Evolutionary conservation across 73 alveolate species (phyloP).

Genomic region (Tetrahymena thermophila): DNA sequence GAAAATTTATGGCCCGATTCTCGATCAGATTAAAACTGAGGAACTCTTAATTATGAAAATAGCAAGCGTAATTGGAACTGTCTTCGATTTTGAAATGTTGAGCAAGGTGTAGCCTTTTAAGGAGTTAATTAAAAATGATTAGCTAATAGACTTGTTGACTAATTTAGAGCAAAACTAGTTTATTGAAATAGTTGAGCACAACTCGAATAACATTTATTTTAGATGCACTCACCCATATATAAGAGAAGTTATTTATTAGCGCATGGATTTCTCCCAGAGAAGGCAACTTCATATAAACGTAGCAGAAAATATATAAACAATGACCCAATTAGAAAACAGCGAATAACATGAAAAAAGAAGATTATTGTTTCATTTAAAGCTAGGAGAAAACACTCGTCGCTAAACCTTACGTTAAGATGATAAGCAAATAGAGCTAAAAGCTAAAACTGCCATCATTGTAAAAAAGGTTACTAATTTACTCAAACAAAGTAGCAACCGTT

Average conservation of each 20-base stretch:
- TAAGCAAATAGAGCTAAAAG: background rate
- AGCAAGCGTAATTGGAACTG: background rate
- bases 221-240: background rate
- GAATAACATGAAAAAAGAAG: background rate
- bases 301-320: background rate
- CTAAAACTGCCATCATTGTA: background rate
- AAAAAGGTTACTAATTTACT: background rate
- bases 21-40: background rate
- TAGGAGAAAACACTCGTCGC: background rate
- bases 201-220: background rate
- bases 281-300: background rate
- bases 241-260: conserved; percentile 1
- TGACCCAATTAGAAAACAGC: background rate
- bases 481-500: background rate
- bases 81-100: background rate
- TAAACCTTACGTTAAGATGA: background rate
- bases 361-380: background rate
- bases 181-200: conserved; percentile 2
- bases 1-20: background rate
- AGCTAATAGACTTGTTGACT: background rate
- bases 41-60: background rate
- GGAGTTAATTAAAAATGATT: background rate
- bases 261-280: background rate
- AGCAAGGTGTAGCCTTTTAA: background rate
- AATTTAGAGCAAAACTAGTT: background rate